These are phyloP conservation scores for Fusarium globosum DNA, from an alignment of 2,329 filamentous ascomycete genomes.

Conservation along the genomic window DNA sequence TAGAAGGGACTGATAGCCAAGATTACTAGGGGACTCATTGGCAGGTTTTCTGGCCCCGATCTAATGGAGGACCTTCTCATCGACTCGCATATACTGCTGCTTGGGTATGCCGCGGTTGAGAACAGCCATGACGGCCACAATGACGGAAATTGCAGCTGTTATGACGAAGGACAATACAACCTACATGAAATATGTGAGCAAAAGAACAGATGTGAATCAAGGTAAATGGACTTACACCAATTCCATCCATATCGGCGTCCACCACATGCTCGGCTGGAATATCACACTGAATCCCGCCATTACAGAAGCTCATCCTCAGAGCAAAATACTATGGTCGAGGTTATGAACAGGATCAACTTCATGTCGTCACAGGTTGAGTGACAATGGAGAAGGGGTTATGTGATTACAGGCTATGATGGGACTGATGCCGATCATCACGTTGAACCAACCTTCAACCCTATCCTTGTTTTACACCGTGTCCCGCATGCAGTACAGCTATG, in stretches of 20 bases:
- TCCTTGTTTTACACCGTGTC: conserved; percentile 16
- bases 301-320: conserved; percentile 8
- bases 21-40: conserved; percentile 15
- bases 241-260: conserved; percentile 33
- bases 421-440: conserved; percentile 7
- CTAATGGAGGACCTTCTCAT: conserved; percentile 20
- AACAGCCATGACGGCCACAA: conserved; percentile 13
- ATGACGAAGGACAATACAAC: conserved; percentile 17
- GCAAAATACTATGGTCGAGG: neutral
- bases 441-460: neutral
- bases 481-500: neutral
- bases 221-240: conserved; percentile 5
- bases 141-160: conserved; percentile 15
- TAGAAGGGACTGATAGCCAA: conserved; percentile 27
- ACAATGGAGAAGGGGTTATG: neutral
- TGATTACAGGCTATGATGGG: neutral
- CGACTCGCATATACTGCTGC: conserved; percentile 18
- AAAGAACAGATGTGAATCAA: neutral
- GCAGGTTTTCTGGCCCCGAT: conserved; percentile 8
- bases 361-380: neutral
- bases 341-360: neutral
- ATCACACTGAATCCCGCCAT: conserved; percentile 1
- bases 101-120: conserved; percentile 22
- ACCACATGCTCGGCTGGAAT: neutral
- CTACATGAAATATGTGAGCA: conserved; percentile 3